Evolutionary conservation across 352 stramenopile genomes (phyloP).

Genomic region (Globisporangium orthogonon): DNA sequence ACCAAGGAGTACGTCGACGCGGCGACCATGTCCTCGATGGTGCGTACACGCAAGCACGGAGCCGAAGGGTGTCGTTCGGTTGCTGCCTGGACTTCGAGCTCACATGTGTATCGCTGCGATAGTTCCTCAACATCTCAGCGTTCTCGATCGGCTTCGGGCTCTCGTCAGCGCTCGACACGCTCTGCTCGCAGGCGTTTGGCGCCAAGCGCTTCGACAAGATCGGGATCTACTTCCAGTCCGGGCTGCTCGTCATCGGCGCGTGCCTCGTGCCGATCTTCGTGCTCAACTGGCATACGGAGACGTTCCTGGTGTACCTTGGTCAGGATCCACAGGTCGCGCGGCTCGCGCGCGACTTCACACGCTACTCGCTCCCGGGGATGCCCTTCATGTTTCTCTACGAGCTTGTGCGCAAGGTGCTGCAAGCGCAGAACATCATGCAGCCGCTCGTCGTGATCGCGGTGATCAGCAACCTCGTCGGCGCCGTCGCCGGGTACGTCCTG

Average conservation of each 20-base stretch:
- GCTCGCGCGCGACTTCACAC: conserved; percentile 46
- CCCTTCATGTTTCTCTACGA: conserved; percentile 82
- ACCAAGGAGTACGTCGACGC: conserved; percentile 57
- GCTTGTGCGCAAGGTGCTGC: conserved; percentile 69
- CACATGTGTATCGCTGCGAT: neutral
- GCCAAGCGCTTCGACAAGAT: conserved; percentile 57
- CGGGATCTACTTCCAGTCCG: conserved; percentile 71
- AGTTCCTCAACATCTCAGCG: conserved; percentile 71
- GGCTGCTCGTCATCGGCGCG: conserved; percentile 40
- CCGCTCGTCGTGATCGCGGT: conserved; percentile 65
- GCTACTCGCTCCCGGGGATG: conserved; percentile 47
- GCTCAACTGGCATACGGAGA: conserved; percentile 52
- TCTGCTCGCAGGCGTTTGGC: conserved; percentile 65
- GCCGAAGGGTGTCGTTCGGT: too few relatives aligned
- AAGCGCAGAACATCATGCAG: conserved; percentile 74
- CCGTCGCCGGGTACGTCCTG: conserved; percentile 49
- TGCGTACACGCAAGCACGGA: conserved; percentile 5
- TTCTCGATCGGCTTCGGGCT: conserved; percentile 58
- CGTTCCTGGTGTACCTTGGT: conserved; percentile 35
- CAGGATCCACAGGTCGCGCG: conserved; percentile 44
- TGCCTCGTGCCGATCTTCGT: conserved; percentile 42
- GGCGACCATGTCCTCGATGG: conserved; percentile 44
- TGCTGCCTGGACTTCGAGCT: neutral
- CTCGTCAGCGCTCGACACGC: conserved; percentile 66
- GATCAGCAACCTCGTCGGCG: conserved; percentile 59